Conservation (phyloP, 1,139 yeast genomes). For the Candida sanyaensis region DNA sequence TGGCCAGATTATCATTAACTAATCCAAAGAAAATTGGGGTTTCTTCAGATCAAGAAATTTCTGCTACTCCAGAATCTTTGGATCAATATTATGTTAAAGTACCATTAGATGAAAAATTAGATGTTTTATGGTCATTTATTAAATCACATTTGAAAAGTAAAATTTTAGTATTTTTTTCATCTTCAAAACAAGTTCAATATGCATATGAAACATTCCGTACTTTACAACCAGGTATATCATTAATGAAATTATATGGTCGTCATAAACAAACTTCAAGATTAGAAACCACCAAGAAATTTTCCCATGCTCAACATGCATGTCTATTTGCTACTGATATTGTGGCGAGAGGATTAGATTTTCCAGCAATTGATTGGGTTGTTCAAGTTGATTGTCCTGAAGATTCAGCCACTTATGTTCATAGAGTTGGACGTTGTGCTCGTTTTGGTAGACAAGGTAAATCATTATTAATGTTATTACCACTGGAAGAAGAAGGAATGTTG, state of each 20-base stretch:
- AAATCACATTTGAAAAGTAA: constrained; percentile 86
- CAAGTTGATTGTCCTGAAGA: constrained; percentile 98
- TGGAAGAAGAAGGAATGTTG: constrained; percentile 79
- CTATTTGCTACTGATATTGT: constrained; percentile 95
- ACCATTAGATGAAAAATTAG: constrained; percentile 78
- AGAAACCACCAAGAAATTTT: constrained; percentile 84
- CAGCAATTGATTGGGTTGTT: constrained; percentile 96
- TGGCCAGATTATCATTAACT: constrained; percentile 84
- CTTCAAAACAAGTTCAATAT: constrained; percentile 93
- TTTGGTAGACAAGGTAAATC: constrained; percentile 91
- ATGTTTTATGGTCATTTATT: constrained; percentile 84
- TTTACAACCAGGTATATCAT: constrained; percentile 93
- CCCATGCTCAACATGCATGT: constrained; percentile 85
- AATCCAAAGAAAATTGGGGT: constrained; percentile 78
- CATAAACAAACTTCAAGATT: constrained; percentile 93
- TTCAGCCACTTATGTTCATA: constrained; percentile 89
- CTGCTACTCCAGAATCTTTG: constrained; percentile 77
- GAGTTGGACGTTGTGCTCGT: constrained; percentile 97
- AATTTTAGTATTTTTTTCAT: constrained; percentile 84
- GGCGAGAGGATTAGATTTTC: constrained; percentile 96
- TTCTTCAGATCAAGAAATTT: constrained; percentile 48
- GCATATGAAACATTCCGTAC: constrained; percentile 90
- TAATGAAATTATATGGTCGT: constrained; percentile 90
- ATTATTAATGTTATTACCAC: constrained; percentile 76
- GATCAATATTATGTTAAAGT: constrained; percentile 80